phyloP scores from a whole-genome alignment of 2,329 filamentous ascomycete genomes.

The Fragosphaeria purpurea region DNA sequence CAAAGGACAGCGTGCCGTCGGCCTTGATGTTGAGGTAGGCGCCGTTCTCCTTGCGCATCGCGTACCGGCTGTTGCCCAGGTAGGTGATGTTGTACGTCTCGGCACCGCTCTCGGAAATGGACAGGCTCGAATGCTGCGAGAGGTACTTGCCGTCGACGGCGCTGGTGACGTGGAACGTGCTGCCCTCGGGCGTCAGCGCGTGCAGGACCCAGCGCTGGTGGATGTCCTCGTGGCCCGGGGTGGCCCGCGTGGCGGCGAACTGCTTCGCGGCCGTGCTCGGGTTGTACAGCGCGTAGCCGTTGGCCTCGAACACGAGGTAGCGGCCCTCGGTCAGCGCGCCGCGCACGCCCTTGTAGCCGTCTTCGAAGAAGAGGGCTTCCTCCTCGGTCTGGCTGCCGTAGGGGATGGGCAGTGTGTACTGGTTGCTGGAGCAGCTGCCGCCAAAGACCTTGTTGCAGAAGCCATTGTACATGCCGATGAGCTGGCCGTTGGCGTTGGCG shows the following conservation, averaged over 20 bases:
- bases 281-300: constrained; percentile 32
- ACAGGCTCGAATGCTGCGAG: constrained; percentile 14
- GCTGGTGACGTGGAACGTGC: constrained; percentile 19
- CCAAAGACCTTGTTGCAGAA: constrained; percentile 23
- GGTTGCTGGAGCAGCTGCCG: constrained; percentile 20
- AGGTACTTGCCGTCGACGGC: constrained; percentile 15
- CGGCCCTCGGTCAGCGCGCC: constrained; percentile 45
- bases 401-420: constrained; percentile 26
- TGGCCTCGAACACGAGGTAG: constrained; percentile 39
- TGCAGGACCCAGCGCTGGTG: constrained; percentile 42
- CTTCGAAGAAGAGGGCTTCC: constrained; percentile 32
- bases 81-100: constrained; percentile 17
- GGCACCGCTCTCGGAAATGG: constrained; percentile 12
- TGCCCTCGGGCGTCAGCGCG: constrained; percentile 20
- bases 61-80: constrained; percentile 15
- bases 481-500: constrained; percentile 28
- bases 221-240: constrained; percentile 26
- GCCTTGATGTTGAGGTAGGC: constrained; percentile 14
- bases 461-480: constrained; percentile 33
- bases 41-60: constrained; percentile 18
- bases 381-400: constrained; percentile 31
- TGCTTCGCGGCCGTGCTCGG: constrained; percentile 11
- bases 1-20: constrained; percentile 12
- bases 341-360: constrained; percentile 42
- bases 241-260: constrained; percentile 18